Base-by-base conservation (phyloP, 1,139 yeast genomes). In the Candida sp. region DNA sequence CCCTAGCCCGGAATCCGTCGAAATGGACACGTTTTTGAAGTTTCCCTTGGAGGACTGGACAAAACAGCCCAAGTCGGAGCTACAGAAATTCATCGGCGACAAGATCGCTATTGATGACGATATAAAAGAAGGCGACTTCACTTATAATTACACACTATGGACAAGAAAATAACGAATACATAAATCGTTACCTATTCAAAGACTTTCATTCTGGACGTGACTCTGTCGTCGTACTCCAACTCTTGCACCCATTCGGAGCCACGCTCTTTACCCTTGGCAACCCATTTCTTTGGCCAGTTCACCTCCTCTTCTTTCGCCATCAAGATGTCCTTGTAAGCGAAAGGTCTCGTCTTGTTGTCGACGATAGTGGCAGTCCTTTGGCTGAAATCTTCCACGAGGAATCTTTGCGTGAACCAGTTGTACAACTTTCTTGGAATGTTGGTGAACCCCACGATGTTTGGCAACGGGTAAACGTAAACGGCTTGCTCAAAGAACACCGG, bases 261-360 rank as follows among this genome's bases (percentile, higher is more conserved):
- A 61, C 84, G 86, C 51, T 83, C 88, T 46, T 71, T 65, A 17
- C 96, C 97, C 56, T 77, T 80, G 56, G 83, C 79, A 42, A 90
- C 88, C 97, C 98, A 96, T 55, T 81, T 80, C 55, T 75, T 73
- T 25, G 98, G 98, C 99, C 99, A 96, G 59, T 91, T 96, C 17
- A 70, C 65, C 65, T 94, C 98, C 66, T 96, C 99, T 41, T 76
- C 84, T 37, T 70, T 68, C 7, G 86, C 88, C 59, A 80, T 68
- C 38, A 76, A 72, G 40, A 81, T 69, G 60, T 90, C 96, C 46
- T 75, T 73, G 47, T 66, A 64, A 48, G 75, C 78, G 61, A 85
- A 90, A 3, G 84, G 81, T 45, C 96, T 74, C 35, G 80, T 70
- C 26, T 75, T 64, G 48, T 82, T 82, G 52, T 82, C 75, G 5